A percentile compares a stretch with the other conserved stretches of the same genome.
Evolutionary conservation across 2,329 filamentous ascomycete species (phyloP).

Genomic region (Cladophialophora yegresii): DNA sequence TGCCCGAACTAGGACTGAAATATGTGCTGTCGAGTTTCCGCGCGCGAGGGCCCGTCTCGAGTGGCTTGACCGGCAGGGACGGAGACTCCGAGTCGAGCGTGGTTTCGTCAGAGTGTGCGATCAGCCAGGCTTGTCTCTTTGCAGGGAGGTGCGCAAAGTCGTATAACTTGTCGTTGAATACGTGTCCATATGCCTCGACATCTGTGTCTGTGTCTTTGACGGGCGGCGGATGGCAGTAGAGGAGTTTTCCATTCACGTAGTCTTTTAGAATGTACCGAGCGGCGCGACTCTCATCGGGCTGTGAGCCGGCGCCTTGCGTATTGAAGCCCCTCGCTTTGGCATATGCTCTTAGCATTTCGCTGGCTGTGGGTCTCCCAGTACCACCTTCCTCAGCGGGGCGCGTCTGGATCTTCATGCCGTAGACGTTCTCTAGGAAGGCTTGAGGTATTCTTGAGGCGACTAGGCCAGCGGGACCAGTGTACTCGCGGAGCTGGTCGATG

Average conservation of each 20-base stretch:
- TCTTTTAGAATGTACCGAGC: constrained; percentile 91
- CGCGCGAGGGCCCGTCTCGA: constrained; percentile 65
- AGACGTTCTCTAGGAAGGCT: constrained; percentile 84
- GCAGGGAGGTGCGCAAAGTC: constrained; percentile 77
- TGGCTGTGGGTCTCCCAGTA: constrained; percentile 78
- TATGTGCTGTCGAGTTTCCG: constrained; percentile 82
- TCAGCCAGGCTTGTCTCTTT: constrained; percentile 70
- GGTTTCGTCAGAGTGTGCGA: constrained; percentile 49
- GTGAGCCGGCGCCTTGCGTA: constrained; percentile 72
- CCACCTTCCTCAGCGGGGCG: constrained; percentile 88
- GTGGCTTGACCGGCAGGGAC: constrained; percentile 17
- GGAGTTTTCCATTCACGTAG: constrained; percentile 92
- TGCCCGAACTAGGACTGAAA: constrained; percentile 65
- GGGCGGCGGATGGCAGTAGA: constrained; percentile 88
- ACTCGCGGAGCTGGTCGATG: constrained; percentile 94
- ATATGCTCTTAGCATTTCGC: constrained; percentile 82
- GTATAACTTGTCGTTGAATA: constrained; percentile 90
- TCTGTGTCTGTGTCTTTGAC: constrained; percentile 62
- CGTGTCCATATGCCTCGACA: constrained; percentile 47
- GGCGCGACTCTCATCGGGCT: constrained; percentile 90
- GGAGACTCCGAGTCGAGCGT: constrained; percentile 44
- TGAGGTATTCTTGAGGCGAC: constrained; percentile 85
- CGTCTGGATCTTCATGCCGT: constrained; percentile 84
- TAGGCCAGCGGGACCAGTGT: constrained; percentile 79
- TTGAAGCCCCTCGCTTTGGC: constrained; percentile 87